Conservation (phyloP, 306 rosid genomes). For the Morella rubra region DNA sequence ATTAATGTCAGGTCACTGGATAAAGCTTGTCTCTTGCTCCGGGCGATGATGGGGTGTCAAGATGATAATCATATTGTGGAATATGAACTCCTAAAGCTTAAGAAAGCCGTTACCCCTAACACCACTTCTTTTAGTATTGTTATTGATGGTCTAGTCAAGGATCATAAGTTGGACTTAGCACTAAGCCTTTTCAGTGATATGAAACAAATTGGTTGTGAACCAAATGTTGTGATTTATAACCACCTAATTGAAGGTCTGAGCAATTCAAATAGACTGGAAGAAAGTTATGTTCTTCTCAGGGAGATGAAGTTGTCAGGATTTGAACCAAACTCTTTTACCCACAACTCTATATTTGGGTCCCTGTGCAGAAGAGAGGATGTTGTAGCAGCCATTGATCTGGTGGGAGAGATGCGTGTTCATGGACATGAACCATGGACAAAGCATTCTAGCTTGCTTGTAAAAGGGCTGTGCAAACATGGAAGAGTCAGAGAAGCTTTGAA, state of each 20-base stretch:
- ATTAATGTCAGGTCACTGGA: slow-evolving; percentile 43
- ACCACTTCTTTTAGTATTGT: slow-evolving; percentile 54
- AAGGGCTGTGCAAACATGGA: slow-evolving; percentile 57
- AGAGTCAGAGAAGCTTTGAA: slow-evolving; percentile 58
- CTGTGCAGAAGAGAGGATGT: slow-evolving; percentile 67
- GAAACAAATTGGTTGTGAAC: slow-evolving; percentile 48
- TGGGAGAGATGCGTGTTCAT: slow-evolving; percentile 60
- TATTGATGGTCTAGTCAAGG: slow-evolving; percentile 59
- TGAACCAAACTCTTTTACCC: slow-evolving; percentile 73
- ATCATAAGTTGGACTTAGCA: slow-evolving; percentile 52
- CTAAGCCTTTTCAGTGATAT: slow-evolving; percentile 55
- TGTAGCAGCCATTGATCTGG: slow-evolving; percentile 47
- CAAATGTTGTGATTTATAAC: slow-evolving; percentile 48
- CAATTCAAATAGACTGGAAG: slow-evolving; percentile 65
- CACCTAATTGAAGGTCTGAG: slow-evolving; percentile 64
- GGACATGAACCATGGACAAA: slow-evolving; percentile 84
- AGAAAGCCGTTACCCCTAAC: slow-evolving; percentile 45
- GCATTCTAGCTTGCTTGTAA: slow-evolving; percentile 65
- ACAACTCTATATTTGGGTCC: slow-evolving; percentile 76
- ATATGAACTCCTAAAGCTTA: slow-evolving; percentile 33
- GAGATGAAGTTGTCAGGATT: slow-evolving; percentile 64
- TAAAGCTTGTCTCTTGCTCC: slow-evolving; percentile 59
- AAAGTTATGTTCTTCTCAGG: slow-evolving; percentile 57
- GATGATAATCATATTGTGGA: slow-evolving; percentile 25
- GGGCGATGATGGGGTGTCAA: slow-evolving; percentile 41